A percentile compares a stretch with the other conserved stretches of the same genome.
These are phyloP conservation scores for Letharia lupina DNA, from an alignment of 495 filamentous ascomycete genomes.

Conservation along the genomic window DNA sequence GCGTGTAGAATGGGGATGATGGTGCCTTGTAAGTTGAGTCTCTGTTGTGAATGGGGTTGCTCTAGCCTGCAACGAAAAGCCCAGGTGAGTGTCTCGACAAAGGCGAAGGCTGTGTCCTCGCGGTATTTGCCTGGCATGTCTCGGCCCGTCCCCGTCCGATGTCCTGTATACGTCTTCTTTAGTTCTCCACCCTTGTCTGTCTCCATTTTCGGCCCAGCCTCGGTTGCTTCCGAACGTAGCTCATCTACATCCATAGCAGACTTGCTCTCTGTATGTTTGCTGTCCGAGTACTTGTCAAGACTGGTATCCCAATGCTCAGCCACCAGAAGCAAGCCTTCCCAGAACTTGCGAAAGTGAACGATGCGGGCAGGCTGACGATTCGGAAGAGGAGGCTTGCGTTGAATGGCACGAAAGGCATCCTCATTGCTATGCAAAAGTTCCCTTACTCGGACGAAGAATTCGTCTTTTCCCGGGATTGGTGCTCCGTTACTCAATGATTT, in stretches of 20 bases:
- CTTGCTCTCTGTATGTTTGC: slow-evolving; percentile 12
- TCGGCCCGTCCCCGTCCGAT: slow-evolving; percentile 52
- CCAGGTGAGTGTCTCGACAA: slow-evolving; percentile 73
- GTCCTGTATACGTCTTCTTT: slow-evolving; percentile 38
- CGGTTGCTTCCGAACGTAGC: slow-evolving; percentile 7
- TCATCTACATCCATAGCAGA: slow-evolving; percentile 34
- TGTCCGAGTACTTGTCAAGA: slow-evolving; percentile 41
- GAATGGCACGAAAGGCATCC: slow-evolving; percentile 46
- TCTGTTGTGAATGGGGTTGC: slow-evolving; percentile 52
- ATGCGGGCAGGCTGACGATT: slow-evolving; percentile 37
- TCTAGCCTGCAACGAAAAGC: slow-evolving; percentile 68
- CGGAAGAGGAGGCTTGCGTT: slow-evolving; percentile 35
- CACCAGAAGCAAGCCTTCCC: slow-evolving; percentile 49
- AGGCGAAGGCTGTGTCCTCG: slow-evolving; percentile 57
- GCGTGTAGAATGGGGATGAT: slow-evolving; percentile 45
- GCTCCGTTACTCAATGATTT: slow-evolving; percentile 42
- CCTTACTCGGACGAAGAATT: slow-evolving; percentile 39
- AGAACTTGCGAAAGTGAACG: slow-evolving; percentile 53
- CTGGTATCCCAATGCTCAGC: slow-evolving; percentile 58
- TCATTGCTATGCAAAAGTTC: slow-evolving; percentile 51
- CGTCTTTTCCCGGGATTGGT: slow-evolving; percentile 39
- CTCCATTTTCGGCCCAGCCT: background rate
- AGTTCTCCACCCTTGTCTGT: background rate
- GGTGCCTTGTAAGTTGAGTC: slow-evolving; percentile 48
- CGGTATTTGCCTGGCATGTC: slow-evolving; percentile 73